Percentiles rank a stretch among this genome's conserved stretches.
These are phyloP conservation scores for Spongiforma sp. DNA, from an alignment of 1,284 basidiomycete species.

Conservation along the genomic window DNA sequence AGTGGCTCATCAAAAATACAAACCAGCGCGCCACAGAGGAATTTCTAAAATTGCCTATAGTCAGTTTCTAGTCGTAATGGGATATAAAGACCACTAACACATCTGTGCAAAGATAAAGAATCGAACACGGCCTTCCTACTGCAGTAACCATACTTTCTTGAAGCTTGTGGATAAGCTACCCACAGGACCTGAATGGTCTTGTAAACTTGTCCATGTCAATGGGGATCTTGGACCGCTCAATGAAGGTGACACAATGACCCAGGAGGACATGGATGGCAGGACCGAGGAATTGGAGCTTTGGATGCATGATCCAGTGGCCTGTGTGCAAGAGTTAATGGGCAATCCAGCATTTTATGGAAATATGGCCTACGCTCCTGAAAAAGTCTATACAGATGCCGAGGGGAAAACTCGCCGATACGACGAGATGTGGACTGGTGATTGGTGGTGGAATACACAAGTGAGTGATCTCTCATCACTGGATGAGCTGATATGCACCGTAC, in stretches of 20 bases:
- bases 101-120: neutral
- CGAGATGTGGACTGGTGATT: conserved; percentile 1
- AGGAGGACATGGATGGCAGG: neutral
- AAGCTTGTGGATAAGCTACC: conserved; percentile 27
- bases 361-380: neutral
- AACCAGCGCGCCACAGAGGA: conserved; percentile 3
- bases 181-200: conserved; percentile 27
- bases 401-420: neutral
- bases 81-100: neutral
- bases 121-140: neutral
- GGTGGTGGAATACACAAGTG: conserved; percentile 8
- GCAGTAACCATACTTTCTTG: conserved; percentile 23
- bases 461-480: neutral
- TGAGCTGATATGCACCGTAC: neutral
- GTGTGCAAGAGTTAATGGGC: neutral
- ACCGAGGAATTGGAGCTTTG: neutral
- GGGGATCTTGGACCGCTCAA: neutral
- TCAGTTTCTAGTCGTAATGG: neutral
- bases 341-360: neutral
- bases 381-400: neutral
- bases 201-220: neutral
- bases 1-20: conserved; percentile 10
- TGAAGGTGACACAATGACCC: neutral
- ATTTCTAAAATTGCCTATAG: conserved; percentile 11
- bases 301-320: neutral